Percentiles rank a stretch among this genome's conserved stretches.
phyloP scores from a whole-genome alignment of 2,329 filamentous ascomycete genomes.

The Colletotrichum sp. region DNA sequence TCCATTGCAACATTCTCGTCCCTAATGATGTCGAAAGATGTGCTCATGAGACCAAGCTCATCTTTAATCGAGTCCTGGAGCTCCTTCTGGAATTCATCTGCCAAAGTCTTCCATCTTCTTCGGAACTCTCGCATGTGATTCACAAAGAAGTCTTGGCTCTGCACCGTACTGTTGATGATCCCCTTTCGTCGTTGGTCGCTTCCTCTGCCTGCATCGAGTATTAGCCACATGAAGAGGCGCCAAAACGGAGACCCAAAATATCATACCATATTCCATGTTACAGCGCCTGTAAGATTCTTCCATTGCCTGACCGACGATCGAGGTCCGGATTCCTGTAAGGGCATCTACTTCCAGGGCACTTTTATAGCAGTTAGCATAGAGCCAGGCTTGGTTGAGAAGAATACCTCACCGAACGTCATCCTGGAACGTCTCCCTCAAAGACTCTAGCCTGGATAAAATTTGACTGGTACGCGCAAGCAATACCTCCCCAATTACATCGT shows the following conservation, averaged over 20 bases:
- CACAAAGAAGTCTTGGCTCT: constrained; percentile 31
- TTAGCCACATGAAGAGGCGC: neutral
- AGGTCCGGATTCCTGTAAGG: constrained; percentile 40
- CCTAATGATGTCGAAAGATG: neutral
- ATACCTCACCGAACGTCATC: neutral
- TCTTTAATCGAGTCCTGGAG: neutral
- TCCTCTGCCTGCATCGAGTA: constrained; percentile 20
- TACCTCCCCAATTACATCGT: neutral
- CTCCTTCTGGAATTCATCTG: neutral
- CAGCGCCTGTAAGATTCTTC: constrained; percentile 35
- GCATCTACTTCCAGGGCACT: constrained; percentile 39
- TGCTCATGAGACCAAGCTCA: neutral
- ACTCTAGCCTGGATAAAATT: neutral
- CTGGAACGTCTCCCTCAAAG: constrained; percentile 31
- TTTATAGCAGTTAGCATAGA: neutral
- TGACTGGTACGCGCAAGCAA: neutral
- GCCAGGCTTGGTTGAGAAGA: neutral
- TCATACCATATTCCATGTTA: constrained; percentile 36
- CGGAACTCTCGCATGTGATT: neutral
- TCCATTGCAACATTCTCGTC: neutral
- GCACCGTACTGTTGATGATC: constrained; percentile 35
- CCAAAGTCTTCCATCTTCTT: neutral
- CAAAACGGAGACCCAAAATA: neutral
- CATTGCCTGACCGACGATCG: constrained; percentile 42
- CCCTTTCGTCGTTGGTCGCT: constrained; percentile 35